These are phyloP conservation scores for Acer yangbiense DNA, from an alignment of 345 rosid species.

Conservation along the genomic window DNA sequence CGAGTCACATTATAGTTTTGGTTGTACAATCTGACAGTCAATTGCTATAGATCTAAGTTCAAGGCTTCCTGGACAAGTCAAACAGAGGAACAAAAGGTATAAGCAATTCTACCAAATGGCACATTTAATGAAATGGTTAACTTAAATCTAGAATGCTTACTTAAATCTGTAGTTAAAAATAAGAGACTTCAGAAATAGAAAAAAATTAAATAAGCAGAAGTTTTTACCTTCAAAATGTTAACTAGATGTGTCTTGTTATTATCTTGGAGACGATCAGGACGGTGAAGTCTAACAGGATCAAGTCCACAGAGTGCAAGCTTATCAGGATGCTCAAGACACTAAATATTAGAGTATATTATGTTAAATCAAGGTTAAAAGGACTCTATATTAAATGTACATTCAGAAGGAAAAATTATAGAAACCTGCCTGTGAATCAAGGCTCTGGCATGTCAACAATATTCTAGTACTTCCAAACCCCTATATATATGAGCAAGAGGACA, in stretches of 20 bases:
- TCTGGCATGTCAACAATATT: slow-evolving; percentile 71
- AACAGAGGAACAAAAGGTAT: slow-evolving; percentile 7
- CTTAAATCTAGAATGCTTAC: background rate
- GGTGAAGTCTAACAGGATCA: slow-evolving; percentile 70
- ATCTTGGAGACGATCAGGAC: slow-evolving; percentile 88
- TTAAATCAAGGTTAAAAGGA: slow-evolving; percentile 13
- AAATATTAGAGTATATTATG: slow-evolving; percentile 25
- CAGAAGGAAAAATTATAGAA: slow-evolving; percentile 13
- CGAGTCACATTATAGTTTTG: background rate
- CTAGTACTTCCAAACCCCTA: slow-evolving; percentile 77
- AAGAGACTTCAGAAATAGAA: slow-evolving; percentile 13
- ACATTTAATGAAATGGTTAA: background rate
- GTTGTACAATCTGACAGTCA: background rate
- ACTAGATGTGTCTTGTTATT: slow-evolving; percentile 51
- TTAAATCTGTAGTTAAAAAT: background rate
- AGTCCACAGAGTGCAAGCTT: slow-evolving; percentile 81
- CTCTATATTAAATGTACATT: slow-evolving; percentile 5
- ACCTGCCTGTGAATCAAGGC: slow-evolving; percentile 65
- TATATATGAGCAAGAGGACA: slow-evolving; percentile 17
- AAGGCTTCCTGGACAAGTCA: slow-evolving; percentile 4
- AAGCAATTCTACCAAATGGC: slow-evolving; percentile 3
- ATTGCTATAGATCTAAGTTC: slow-evolving; percentile 10
- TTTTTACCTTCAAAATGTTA: slow-evolving; percentile 69
- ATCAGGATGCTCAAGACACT: slow-evolving; percentile 78
- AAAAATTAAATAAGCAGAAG: slow-evolving; percentile 8